phyloP scores from a whole-genome alignment of 345 rosid genomes.

The Euclidium syriacum region DNA sequence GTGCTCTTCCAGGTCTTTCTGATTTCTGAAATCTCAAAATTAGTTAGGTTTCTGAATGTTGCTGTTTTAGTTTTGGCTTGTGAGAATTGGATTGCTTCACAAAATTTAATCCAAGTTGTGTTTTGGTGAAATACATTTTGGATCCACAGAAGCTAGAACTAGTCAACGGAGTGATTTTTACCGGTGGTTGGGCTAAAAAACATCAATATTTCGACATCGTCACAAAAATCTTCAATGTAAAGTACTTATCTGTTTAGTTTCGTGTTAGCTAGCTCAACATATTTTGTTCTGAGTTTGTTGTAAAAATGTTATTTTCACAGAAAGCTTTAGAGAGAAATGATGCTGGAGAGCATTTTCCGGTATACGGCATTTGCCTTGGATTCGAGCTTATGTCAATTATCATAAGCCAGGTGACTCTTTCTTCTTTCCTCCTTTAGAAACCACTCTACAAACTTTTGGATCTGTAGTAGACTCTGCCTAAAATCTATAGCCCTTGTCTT shows the following conservation, averaged over 20 bases:
- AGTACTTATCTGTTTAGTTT: neutral
- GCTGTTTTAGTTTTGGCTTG: neutral
- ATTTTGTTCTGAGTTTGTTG: no score
- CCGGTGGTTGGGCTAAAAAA: constrained; percentile 86
- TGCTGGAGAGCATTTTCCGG: constrained; percentile 72
- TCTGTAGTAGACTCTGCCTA: neutral
- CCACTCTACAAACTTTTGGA: no score
- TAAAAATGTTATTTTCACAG: constrained; percentile 47
- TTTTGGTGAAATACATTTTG: neutral
- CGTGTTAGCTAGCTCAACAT: no score
- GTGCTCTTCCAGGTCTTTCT: constrained; percentile 56
- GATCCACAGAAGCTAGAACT: constrained; percentile 63
- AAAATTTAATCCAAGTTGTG: neutral
- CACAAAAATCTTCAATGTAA: constrained; percentile 48
- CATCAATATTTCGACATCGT: constrained; percentile 51
- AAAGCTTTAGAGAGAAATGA: constrained; percentile 71
- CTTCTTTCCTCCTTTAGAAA: neutral
- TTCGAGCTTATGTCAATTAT: constrained; percentile 86
- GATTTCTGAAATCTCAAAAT: neutral
- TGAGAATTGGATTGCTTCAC: neutral
- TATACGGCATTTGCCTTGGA: constrained; percentile 74
- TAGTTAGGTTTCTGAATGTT: neutral
- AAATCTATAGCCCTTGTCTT: constrained; percentile 1
- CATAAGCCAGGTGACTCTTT: constrained; percentile 55
- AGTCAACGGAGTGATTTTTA: constrained; percentile 79